Percentiles rank a stretch among this genome's conserved stretches.
phyloP scores from a whole-genome alignment of 225 moss, liverwort and hornwort species.

The Pseudoscleropodium purum region DNA sequence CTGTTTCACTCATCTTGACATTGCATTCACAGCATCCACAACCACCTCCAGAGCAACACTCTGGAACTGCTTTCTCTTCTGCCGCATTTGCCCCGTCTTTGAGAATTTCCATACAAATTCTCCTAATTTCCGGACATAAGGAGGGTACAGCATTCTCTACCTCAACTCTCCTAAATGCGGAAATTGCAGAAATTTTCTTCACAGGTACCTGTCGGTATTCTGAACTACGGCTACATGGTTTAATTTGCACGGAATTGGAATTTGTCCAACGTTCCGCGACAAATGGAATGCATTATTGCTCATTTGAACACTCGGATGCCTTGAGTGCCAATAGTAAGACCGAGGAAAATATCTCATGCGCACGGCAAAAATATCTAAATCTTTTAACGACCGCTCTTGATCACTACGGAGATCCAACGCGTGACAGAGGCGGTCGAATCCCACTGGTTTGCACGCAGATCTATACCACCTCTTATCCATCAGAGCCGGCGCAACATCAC shows the following conservation, averaged over 20 bases:
- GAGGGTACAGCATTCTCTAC: background rate
- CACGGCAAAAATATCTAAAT: background rate
- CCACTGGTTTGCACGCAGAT: background rate
- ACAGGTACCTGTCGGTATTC: background rate
- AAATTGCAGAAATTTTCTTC: background rate
- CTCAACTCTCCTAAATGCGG: background rate
- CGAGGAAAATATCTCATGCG: background rate
- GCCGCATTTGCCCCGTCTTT: background rate
- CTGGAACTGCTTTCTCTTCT: background rate
- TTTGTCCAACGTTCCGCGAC: background rate
- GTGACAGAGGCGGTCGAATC: background rate
- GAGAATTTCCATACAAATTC: background rate
- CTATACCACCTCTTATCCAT: background rate
- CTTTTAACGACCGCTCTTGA: background rate
- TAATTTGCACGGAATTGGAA: too few relatives aligned
- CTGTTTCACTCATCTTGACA: background rate
- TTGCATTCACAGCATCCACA: background rate
- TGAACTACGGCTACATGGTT: background rate
- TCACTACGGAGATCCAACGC: background rate
- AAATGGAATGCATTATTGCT: background rate
- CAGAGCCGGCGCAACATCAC: background rate
- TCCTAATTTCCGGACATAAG: background rate
- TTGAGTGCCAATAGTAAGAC: background rate
- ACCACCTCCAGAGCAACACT: background rate
- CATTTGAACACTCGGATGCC: background rate